Conservation (phyloP, 2,329 filamentous ascomycete genomes). For the Calonectria hongkongensis region DNA sequence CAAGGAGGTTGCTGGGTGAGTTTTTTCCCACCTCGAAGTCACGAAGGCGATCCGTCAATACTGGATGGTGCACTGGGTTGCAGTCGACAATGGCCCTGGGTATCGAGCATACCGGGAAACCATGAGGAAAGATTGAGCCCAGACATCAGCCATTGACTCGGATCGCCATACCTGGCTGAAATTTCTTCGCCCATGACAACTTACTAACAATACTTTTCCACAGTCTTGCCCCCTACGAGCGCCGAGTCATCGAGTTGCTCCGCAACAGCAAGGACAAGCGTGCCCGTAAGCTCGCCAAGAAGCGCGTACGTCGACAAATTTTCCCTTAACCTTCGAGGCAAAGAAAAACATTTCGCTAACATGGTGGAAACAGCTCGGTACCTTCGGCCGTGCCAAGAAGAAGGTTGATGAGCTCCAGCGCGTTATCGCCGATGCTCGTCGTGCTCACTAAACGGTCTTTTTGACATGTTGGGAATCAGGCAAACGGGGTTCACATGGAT, state of each 20-base stretch:
- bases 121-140: background rate
- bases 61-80: background rate
- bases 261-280: constrained; percentile 99
- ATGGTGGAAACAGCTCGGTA: constrained; percentile 83
- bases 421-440: constrained; percentile 96
- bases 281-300: constrained; percentile 99
- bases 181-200: background rate
- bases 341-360: constrained; percentile 49
- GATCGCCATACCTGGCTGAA: background rate
- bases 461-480: constrained; percentile 55
- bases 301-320: constrained; percentile 81
- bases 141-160: background rate
- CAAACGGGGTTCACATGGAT: constrained; percentile 59
- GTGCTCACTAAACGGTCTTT: constrained; percentile 72
- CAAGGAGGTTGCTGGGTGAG: constrained; percentile 97
- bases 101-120: background rate
- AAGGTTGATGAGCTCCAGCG: constrained; percentile 99
- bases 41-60: background rate
- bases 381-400: constrained; percentile 98
- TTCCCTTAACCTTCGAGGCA: constrained; percentile 26
- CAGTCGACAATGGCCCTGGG: background rate
- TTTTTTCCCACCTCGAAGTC: background rate
- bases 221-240: constrained; percentile 95
- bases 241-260: constrained; percentile 98
- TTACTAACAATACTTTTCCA: constrained; percentile 54